Conservation (phyloP, 768 basidiomycete genomes). For the Boletus barrowsii region DNA sequence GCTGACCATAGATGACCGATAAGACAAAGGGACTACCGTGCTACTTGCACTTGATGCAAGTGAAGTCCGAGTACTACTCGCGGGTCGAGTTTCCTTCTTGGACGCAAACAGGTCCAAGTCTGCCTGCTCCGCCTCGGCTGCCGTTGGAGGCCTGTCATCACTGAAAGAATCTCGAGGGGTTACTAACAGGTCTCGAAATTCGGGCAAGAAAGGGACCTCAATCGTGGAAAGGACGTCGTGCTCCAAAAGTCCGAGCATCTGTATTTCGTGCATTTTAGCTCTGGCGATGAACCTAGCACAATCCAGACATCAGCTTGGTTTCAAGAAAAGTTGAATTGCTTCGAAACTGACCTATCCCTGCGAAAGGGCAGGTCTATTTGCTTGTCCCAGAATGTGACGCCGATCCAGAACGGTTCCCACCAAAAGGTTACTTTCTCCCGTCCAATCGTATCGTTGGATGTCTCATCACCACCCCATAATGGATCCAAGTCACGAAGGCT, state of each 20-base stretch:
- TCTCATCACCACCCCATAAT: constrained; percentile 70
- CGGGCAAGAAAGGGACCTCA: constrained; percentile 75
- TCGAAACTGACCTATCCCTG: constrained; percentile 56
- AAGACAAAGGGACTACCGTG: constrained; percentile 35
- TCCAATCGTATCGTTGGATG: constrained; percentile 31
- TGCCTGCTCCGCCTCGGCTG: constrained; percentile 66
- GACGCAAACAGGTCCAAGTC: constrained; percentile 68
- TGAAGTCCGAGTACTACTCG: constrained; percentile 35
- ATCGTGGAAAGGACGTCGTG: constrained; percentile 90
- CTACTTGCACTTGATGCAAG: constrained; percentile 39
- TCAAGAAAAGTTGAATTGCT: background rate
- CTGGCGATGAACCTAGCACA: constrained; percentile 77
- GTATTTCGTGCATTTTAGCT: constrained; percentile 96
- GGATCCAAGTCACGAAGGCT: constrained; percentile 58
- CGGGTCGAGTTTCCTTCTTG: constrained; percentile 37
- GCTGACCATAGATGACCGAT: constrained; percentile 28
- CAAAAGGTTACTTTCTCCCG: constrained; percentile 61
- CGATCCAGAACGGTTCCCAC: constrained; percentile 91
- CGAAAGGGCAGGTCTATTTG: constrained; percentile 85
- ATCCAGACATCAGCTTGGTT: background rate
- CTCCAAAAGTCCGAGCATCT: constrained; percentile 89
- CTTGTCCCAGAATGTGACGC: constrained; percentile 80
- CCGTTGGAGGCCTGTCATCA: constrained; percentile 38
- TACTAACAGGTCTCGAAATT: constrained; percentile 32
- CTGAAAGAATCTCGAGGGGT: constrained; percentile 33